These are phyloP conservation scores for Lantana camara DNA, from an alignment of 257 asterid species.

Conservation along the genomic window DNA sequence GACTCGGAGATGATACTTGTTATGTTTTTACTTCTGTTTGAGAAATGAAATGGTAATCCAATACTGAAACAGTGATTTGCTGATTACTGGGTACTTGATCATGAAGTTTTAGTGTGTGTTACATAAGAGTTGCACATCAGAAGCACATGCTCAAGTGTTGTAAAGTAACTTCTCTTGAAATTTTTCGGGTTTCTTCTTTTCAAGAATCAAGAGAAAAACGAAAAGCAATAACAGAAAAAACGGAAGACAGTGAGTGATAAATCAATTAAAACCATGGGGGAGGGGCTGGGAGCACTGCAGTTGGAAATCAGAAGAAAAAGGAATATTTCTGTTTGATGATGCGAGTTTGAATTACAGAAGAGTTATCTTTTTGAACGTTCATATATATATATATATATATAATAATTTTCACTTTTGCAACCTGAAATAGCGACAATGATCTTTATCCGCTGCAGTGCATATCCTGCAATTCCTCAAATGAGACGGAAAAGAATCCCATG, in stretches of 20 bases:
- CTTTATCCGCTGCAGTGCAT: conserved; percentile 45
- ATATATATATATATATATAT: too few relatives aligned
- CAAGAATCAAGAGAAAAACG: background rate
- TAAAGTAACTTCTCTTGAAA: conserved; percentile 4
- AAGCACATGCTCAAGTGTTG: conserved; percentile 10
- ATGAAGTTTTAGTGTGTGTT: background rate
- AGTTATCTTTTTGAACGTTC: background rate
- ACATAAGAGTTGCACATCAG: background rate
- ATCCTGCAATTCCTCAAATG: conserved; percentile 37
- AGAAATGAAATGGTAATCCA: conserved; percentile 8
- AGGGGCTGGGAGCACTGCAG: background rate
- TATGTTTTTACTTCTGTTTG: conserved; percentile 12
- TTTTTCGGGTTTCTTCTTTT: background rate
- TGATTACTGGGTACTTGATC: conserved; percentile 21
- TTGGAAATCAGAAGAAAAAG: conserved; percentile 1
- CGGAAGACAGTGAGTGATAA: background rate
- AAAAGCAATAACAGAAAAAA: background rate
- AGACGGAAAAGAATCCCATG: conserved; percentile 53
- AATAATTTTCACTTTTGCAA: background rate
- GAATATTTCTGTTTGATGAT: conserved; percentile 2
- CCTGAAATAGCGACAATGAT: conserved; percentile 1
- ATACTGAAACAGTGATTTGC: conserved; percentile 3
- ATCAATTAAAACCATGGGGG: background rate
- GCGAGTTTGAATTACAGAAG: conserved; percentile 12
- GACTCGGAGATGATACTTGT: conserved; percentile 18